phyloP scores from a whole-genome alignment of 352 stramenopile species.

The Ophiocytium majus region DNA sequence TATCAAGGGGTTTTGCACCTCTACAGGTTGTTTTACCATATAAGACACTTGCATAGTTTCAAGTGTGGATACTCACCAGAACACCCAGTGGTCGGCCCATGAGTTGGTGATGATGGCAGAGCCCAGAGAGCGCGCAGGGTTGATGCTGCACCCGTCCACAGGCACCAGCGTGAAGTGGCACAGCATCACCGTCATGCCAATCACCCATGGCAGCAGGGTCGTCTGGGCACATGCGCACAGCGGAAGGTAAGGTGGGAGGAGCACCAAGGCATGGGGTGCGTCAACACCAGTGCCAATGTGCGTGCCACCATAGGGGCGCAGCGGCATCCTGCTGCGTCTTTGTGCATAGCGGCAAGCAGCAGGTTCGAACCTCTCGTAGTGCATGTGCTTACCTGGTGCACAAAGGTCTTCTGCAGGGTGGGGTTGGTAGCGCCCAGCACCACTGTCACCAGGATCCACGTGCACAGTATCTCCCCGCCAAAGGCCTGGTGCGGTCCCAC shows the following conservation, averaged over 20 bases:
- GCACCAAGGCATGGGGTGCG: no score
- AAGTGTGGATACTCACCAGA: no score
- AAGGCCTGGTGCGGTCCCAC: conserved; percentile 23
- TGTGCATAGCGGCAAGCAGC: no score
- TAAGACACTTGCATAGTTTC: no score
- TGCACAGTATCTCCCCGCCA: conserved; percentile 38
- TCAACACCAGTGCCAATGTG: no score
- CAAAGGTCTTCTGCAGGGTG: not conserved
- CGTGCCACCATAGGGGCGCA: no score
- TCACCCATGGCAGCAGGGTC: conserved; percentile 27
- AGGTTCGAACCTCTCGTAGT: no score
- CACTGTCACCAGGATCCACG: conserved; percentile 35
- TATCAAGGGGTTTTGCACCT: no score
- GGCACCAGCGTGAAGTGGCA: conserved; percentile 64
- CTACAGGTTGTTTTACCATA: no score
- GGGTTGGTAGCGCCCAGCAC: conserved; percentile 32
- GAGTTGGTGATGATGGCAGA: conserved; percentile 59
- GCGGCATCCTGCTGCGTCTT: no score
- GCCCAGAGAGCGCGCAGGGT: conserved; percentile 65
- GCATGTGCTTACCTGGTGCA: conserved; percentile 30
- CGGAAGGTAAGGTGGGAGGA: no score
- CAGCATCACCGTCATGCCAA: conserved; percentile 45
- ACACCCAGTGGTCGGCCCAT: conserved; percentile 13
- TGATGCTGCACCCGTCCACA: conserved; percentile 68
- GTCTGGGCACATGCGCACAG: no score